Percentiles rank a stretch among this genome's conserved stretches.
phyloP scores from a whole-genome alignment of 78 protist genomes.

The Polysphondylium violaceum region DNA sequence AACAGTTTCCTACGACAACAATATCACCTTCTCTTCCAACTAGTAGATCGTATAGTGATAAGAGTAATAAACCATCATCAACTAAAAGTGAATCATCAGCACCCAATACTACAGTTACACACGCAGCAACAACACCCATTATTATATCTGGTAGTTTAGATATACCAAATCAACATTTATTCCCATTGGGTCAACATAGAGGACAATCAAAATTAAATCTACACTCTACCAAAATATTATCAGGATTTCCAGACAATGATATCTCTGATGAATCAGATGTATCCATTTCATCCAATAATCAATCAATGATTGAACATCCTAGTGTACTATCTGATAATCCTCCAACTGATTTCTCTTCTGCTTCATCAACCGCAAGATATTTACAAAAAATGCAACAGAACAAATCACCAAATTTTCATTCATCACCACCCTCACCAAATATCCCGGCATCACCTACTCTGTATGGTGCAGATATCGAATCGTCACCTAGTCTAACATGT shows the following conservation, averaged over 20 bases:
- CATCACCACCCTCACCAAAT: too few relatives aligned
- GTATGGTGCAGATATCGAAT: too few relatives aligned
- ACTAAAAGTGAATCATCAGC: too few relatives aligned
- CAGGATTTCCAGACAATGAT: conserved; percentile 6
- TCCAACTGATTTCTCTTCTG: neutral
- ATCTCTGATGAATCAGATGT: conserved; percentile 10
- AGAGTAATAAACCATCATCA: too few relatives aligned
- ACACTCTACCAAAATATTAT: conserved; percentile 1
- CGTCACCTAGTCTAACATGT: too few relatives aligned
- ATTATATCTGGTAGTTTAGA: neutral
- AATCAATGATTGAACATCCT: conserved; percentile 11
- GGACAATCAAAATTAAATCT: conserved; percentile 4
- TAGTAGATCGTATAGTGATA: too few relatives aligned
- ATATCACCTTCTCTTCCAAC: neutral
- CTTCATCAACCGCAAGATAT: neutral
- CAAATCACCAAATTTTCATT: neutral
- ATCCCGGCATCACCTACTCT: too few relatives aligned
- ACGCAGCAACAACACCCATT: neutral
- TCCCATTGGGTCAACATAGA: conserved; percentile 59
- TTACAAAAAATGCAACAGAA: neutral
- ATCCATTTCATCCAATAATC: neutral
- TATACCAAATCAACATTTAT: neutral
- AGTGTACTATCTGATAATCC: conserved; percentile 28
- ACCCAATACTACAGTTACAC: neutral
- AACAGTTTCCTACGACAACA: neutral